Base-by-base conservation (phyloP, 345 rosid species). In the Salix brachista region DNA sequence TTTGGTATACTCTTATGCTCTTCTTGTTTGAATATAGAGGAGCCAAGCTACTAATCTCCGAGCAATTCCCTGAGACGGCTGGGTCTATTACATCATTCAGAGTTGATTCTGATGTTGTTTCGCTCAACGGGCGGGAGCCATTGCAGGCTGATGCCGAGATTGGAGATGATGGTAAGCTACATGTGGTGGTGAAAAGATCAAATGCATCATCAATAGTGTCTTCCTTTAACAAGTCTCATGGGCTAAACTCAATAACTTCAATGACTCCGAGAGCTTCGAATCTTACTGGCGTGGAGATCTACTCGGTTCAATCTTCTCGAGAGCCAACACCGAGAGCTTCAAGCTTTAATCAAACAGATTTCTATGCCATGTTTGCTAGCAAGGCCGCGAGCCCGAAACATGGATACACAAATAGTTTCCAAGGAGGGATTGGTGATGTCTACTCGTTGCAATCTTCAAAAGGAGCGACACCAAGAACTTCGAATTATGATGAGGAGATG, bases 241-340 rank as follows among this genome's bases (percentile, higher is more conserved):
- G 89, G 8, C 65, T 87, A 62, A 89, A 85, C 67, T 80, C 85
- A 23, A 23, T 85, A 56, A 81, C 87, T 14, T 85, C 92, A 67
- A 84, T 90, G 87, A 89, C 96, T 0, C 97, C 97, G 0, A 83
- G 97, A 69, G 91, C 90, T 28, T 92, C 97, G 2, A 91, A 92
- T 69, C 91, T 92, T 42, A 92, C 97, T 1, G 93, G 89, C 1
- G 94, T 91, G 1, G 97, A 92, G 84, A 92, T 92, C 32, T 92
- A 91, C 77, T 91, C 96, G 0, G 91, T 89, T 23, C 93, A 90
- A 76, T 91, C 97, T 0, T 92, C 97, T 0, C 68, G 96, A 39
- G 96, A 90, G 73, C 97, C 96, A 17, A 91, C 97, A 6, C 97
- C 97, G 1, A 86, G 97, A 72, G 96, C 94, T 30, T 93, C 97